These are phyloP conservation scores for Leptosphaerulina australis DNA, from an alignment of 2,329 filamentous ascomycete species.

Conservation along the genomic window DNA sequence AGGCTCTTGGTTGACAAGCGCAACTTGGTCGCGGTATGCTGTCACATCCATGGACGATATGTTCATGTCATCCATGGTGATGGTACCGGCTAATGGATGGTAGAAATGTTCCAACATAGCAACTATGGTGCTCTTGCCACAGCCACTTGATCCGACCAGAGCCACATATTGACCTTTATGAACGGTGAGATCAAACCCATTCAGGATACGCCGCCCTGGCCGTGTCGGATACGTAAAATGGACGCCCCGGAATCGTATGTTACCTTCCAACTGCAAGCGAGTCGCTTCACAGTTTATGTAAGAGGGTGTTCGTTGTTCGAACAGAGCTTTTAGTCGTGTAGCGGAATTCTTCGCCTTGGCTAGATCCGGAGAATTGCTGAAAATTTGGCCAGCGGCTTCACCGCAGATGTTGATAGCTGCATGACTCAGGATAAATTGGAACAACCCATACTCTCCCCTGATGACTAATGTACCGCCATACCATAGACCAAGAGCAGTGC, in stretches of 20 bases:
- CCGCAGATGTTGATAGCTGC: neutral
- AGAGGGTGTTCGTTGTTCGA: neutral
- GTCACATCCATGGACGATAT: no score
- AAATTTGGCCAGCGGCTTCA: neutral
- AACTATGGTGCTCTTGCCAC: no score
- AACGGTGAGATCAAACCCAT: constrained; percentile 52
- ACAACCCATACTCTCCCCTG: neutral
- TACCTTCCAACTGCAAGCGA: neutral
- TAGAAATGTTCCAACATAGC: no score
- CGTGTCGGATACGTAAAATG: constrained; percentile 93
- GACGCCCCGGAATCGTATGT: constrained; percentile 76
- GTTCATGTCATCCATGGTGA: no score
- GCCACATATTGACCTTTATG: no score
- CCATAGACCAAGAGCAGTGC: neutral
- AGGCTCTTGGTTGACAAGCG: no score
- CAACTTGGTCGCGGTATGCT: no score
- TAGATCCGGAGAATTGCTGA: neutral
- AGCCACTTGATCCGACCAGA: no score
- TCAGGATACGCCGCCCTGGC: constrained; percentile 77
- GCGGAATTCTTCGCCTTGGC: neutral
- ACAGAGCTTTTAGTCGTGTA: neutral
- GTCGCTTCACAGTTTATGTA: neutral
- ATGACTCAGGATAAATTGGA: neutral
- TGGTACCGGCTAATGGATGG: no score
- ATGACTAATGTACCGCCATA: neutral